These are phyloP conservation scores for Phialophora chinensis DNA, from an alignment of 2,329 filamentous ascomycete species.

Conservation along the genomic window DNA sequence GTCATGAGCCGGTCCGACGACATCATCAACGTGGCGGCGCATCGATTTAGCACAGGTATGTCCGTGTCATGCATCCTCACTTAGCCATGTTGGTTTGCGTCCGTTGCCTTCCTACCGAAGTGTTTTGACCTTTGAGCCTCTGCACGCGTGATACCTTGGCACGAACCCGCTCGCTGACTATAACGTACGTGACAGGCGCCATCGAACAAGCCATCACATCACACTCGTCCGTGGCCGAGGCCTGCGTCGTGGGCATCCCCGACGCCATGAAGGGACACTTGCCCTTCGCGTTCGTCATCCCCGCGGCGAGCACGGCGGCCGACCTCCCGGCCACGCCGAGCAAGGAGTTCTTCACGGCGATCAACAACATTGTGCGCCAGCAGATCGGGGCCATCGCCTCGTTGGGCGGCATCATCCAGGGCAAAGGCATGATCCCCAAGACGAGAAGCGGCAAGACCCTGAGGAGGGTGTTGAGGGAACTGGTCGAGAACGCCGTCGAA, in stretches of 20 bases:
- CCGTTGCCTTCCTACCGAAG: neutral
- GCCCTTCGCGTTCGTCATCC: conserved; percentile 85
- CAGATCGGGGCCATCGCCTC: conserved; percentile 88
- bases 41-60: conserved; percentile 83
- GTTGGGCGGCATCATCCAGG: conserved; percentile 84
- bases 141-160: neutral
- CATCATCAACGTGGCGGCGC: conserved; percentile 93
- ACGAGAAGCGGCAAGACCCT: conserved; percentile 92
- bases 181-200: conserved; percentile 60
- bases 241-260: conserved; percentile 83
- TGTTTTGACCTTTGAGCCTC: neutral
- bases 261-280: conserved; percentile 87
- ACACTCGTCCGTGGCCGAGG: conserved; percentile 79
- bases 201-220: conserved; percentile 91
- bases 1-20: conserved; percentile 75
- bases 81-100: too few species aligned
- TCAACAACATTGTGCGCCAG: conserved; percentile 66
- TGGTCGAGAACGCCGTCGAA: conserved; percentile 80
- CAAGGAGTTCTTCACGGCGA: conserved; percentile 51
- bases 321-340: conserved; percentile 47
- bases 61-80: too few species aligned
- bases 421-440: conserved; percentile 86
- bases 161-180: conserved; percentile 9
- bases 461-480: conserved; percentile 77
- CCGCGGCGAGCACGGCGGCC: conserved; percentile 51